Evolutionary conservation across 495 filamentous ascomycete species (phyloP), one percentile per base, ranked within the genome.

Genomic region (Cudoniella acicularis): DNA sequence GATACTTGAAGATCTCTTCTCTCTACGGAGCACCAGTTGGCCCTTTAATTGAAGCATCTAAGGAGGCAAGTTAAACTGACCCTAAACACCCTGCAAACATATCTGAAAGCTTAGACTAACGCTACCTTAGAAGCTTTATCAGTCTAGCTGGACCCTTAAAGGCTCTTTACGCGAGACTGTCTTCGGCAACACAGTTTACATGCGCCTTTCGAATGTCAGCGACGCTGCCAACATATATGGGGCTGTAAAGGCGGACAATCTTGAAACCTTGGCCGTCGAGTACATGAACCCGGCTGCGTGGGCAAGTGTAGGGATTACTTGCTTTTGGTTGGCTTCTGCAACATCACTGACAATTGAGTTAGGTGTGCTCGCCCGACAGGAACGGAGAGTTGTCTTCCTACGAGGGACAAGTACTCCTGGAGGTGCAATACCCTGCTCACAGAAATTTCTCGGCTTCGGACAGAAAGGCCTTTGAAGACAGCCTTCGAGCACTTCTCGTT

Each of bases 181-280:
- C 1, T 52, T 56, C 25, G 62, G 58, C 10, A 67, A 66, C 43
- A 66, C 64, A 41, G 73, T 85, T n/a, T 84, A 79, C 62, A 65
- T 87, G 52, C 77, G 72, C 2, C 80, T 86, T 60, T 68, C 73
- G 13, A 80, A 88, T 59, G 79, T 87, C 46, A 74, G 76, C 54
- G 82, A 86, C 63, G 77, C 83, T 25, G 76, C 70, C 43, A 73
- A 73, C 20, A 71, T 77, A 17, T 74, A 76, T 56, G 67, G 73
- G 26, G 77, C 76, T 16, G 62, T 81, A 45, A 67, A 73, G 8
- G 61, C 75, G 27, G 67, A 72, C 47, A 66, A 70, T 53, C 71
- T 67, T n/a, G 74, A 77, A 40, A 51, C 27, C 1, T 87, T 83
- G 78, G 54, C 64, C 27, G 73, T 77, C 11, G 67, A 75, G 49